These are phyloP conservation scores for Phialocephala sp. DNA, from an alignment of 2,329 filamentous ascomycete genomes.

Conservation along the genomic window DNA sequence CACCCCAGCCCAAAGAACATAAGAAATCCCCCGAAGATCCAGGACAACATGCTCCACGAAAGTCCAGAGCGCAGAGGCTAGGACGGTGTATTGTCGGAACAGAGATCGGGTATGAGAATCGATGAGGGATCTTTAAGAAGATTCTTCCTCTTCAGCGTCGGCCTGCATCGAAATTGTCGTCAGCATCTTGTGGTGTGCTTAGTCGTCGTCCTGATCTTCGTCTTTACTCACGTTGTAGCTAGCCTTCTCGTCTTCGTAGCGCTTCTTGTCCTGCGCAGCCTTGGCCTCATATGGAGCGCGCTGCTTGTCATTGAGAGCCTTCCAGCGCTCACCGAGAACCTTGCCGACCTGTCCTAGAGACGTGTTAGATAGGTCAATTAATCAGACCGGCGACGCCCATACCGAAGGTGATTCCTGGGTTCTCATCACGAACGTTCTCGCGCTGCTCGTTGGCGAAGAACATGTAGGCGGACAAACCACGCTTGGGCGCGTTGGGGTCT, in stretches of 20 bases:
- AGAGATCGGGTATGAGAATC: constrained; percentile 28
- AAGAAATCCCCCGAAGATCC: constrained; percentile 29
- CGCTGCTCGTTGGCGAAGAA: constrained; percentile 99
- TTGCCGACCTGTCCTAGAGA: constrained; percentile 88
- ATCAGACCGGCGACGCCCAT: constrained; percentile 45
- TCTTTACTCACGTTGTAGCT: constrained; percentile 78
- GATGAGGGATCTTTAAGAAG: constrained; percentile 36
- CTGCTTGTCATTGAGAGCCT: constrained; percentile 92
- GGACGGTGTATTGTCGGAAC: constrained; percentile 26
- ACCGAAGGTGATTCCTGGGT: constrained; percentile 97
- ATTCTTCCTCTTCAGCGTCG: constrained; percentile 61
- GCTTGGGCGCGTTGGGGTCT: constrained; percentile 96
- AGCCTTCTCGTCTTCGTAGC: constrained; percentile 97
- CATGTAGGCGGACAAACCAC: constrained; percentile 99
- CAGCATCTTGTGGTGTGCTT: constrained; percentile 39
- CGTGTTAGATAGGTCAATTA: constrained; percentile 24
- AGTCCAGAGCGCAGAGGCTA: constrained; percentile 20
- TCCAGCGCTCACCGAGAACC: constrained; percentile 98
- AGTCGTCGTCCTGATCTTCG: constrained; percentile 28
- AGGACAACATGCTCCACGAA: constrained; percentile 28
- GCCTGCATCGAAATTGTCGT: constrained; percentile 53
- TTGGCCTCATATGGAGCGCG: constrained; percentile 94
- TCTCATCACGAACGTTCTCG: constrained; percentile 97
- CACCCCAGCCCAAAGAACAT: constrained; percentile 41
- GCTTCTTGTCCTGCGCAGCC: constrained; percentile 97